Conservation (phyloP, 495 filamentous ascomycete genomes). For the Trichoderma parareesei region DNA sequence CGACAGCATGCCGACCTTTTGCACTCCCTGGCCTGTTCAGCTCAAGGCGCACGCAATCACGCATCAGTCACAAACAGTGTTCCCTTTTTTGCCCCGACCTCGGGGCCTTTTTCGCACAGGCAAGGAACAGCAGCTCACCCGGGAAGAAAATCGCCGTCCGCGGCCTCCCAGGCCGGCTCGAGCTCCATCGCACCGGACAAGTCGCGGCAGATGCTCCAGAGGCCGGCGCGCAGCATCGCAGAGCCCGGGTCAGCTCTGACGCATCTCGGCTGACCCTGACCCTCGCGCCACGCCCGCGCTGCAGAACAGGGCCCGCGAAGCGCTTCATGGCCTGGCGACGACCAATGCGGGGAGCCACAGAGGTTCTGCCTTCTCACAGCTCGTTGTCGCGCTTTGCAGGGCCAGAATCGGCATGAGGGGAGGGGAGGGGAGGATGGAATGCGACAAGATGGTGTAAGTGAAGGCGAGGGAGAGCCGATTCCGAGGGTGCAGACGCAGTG, state of each 20-base stretch:
- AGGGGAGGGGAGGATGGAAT: not conserved
- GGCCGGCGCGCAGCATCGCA: constrained; percentile 9
- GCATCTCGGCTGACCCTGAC: constrained; percentile 11
- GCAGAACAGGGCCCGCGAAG: not conserved
- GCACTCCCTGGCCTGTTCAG: constrained; percentile 77
- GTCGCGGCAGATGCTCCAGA: not conserved
- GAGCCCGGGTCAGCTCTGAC: constrained; percentile 4
- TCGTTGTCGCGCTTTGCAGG: not conserved
- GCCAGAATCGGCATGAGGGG: not conserved
- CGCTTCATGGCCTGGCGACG: constrained; percentile 9
- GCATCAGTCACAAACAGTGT: constrained; percentile 11
- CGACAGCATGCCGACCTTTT: constrained; percentile 83
- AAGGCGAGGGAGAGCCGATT: not conserved
- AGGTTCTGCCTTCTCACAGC: not conserved
- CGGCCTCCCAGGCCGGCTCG: constrained; percentile 30
- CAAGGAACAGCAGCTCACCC: constrained; percentile 39
- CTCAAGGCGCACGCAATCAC: not conserved
- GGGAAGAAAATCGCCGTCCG: constrained; percentile 81
- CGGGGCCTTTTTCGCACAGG: no score
- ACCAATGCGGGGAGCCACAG: not conserved
- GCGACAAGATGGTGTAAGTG: not conserved
- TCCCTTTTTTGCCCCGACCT: not conserved
- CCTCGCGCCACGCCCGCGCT: not conserved
- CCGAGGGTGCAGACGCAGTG: not conserved
- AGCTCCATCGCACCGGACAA: not conserved